A percentile compares a stretch with the other conserved stretches of the same genome.
These are phyloP conservation scores for Penicillium coffeae DNA, from an alignment of 495 filamentous ascomycete genomes.

Conservation along the genomic window DNA sequence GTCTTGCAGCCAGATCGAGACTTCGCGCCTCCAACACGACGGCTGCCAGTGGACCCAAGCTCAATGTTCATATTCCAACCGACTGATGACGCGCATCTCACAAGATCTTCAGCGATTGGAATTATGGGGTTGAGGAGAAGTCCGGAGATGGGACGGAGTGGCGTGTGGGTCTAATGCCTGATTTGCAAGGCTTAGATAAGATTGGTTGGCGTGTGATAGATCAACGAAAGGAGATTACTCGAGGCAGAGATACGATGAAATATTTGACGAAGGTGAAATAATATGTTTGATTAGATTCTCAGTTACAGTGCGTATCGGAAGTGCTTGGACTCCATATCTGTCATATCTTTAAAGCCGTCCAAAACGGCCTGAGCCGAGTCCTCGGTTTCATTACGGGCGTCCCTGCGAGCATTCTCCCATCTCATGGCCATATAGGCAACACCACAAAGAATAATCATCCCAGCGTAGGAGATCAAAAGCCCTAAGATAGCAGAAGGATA, in stretches of 20 bases:
- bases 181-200: too few relatives aligned
- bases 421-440: constrained; percentile 26
- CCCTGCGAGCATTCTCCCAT: constrained; percentile 25
- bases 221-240: too few relatives aligned
- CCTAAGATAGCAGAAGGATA: constrained; percentile 34
- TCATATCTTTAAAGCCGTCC: constrained; percentile 45
- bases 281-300: not conserved
- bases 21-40: constrained; percentile 17
- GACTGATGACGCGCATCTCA: too few relatives aligned
- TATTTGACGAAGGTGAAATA: not conserved
- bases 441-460: constrained; percentile 23
- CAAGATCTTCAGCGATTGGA: not conserved
- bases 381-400: constrained; percentile 15
- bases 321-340: constrained; percentile 43
- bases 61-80: not conserved
- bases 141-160: too few relatives aligned
- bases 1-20: constrained; percentile 23
- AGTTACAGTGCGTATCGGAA: constrained; percentile 37
- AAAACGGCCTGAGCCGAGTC: constrained; percentile 22
- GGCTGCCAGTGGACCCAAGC: not conserved
- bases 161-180: too few relatives aligned
- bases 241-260: too few relatives aligned
- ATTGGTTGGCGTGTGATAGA: too few relatives aligned
- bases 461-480: constrained; percentile 33
- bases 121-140: too few relatives aligned